Evolutionary conservation across 352 stramenopile genomes (phyloP).

Genomic region (Phytophthora pini): DNA sequence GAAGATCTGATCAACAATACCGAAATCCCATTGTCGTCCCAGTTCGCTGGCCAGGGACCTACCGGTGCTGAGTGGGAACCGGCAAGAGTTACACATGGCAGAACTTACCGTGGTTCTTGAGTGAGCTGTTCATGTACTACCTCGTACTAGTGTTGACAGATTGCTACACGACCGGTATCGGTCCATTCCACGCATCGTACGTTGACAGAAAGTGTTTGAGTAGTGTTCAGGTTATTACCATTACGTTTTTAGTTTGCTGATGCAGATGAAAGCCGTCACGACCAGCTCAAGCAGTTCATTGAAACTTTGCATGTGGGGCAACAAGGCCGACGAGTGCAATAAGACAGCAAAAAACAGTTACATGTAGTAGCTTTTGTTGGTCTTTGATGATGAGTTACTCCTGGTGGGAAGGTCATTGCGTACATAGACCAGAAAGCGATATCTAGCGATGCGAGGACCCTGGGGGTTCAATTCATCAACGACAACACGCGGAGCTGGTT

Average conservation of each 20-base stretch:
- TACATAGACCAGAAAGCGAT: constrained; percentile 35
- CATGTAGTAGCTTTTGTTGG: no score
- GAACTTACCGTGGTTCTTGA: constrained; percentile 66
- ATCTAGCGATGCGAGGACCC: background rate
- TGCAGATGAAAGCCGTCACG: constrained; percentile 22
- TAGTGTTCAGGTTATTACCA: background rate
- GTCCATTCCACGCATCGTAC: constrained; percentile 67
- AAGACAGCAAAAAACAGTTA: constrained; percentile 62
- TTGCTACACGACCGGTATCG: constrained; percentile 56
- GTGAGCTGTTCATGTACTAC: constrained; percentile 76
- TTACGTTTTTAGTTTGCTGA: background rate
- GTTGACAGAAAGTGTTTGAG: constrained; percentile 6
- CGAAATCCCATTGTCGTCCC: constrained; percentile 46
- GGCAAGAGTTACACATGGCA: constrained; percentile 59
- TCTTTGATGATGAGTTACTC: constrained; percentile 58
- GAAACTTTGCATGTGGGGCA: constrained; percentile 74
- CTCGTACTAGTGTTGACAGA: constrained; percentile 57
- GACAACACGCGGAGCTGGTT: constrained; percentile 76
- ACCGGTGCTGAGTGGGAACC: constrained; percentile 46
- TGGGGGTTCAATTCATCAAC: constrained; percentile 64
- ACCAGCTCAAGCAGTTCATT: constrained; percentile 53
- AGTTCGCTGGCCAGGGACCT: constrained; percentile 30
- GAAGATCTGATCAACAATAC: constrained; percentile 45
- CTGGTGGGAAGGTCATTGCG: constrained; percentile 49
- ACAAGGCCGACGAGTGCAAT: constrained; percentile 74